These are phyloP conservation scores for Talaromyces liani DNA, from an alignment of 495 filamentous ascomycete species.

Conservation along the genomic window DNA sequence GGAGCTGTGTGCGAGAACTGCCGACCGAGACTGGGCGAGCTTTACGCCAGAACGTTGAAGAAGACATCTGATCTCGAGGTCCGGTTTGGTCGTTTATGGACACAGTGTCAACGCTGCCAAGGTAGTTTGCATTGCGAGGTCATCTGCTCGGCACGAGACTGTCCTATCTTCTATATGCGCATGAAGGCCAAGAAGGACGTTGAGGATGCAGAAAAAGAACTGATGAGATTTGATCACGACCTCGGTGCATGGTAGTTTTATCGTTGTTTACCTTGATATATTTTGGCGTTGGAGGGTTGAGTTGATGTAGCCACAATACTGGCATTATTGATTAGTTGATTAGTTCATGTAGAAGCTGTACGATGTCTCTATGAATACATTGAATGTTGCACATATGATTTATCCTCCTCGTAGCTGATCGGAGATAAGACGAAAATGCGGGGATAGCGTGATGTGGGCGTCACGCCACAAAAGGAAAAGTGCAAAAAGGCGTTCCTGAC, in stretches of 20 bases:
- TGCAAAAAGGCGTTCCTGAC: neutral
- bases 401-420: neutral
- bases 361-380: neutral
- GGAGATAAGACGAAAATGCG: neutral
- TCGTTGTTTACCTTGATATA: conserved; percentile 8
- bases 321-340: neutral
- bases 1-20: conserved; percentile 88
- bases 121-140: conserved; percentile 97
- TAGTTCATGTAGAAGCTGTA: neutral
- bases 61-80: conserved; percentile 90
- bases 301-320: neutral
- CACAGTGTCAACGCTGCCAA: conserved; percentile 96
- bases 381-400: neutral
- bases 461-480: neutral
- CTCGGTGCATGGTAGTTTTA: conserved; percentile 46
- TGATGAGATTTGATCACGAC: conserved; percentile 86
- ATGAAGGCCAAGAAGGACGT: conserved; percentile 99
- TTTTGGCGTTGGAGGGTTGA: neutral
- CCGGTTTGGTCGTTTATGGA: conserved; percentile 89
- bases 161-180: conserved; percentile 99
- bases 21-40: conserved; percentile 74
- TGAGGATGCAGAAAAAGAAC: conserved; percentile 87
- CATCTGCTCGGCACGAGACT: conserved; percentile 92
- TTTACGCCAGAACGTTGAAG: conserved; percentile 85
- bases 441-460: neutral